Base-by-base conservation (phyloP, 2,329 filamentous ascomycete genomes). In the Beauveria caledonica region DNA sequence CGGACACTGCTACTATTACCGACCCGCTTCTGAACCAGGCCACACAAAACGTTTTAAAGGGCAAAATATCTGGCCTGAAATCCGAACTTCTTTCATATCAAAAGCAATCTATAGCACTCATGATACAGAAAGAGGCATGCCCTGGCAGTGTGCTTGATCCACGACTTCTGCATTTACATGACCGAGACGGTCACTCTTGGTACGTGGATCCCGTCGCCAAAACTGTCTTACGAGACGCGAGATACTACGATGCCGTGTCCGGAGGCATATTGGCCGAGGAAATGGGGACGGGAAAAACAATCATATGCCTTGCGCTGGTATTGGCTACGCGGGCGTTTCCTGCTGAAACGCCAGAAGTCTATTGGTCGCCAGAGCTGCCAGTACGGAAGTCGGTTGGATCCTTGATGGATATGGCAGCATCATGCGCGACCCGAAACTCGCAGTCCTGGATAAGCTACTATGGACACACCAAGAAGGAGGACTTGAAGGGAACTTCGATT, bases 271-370 rank as follows among this genome's bases (percentile, higher is more conserved):
- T 92, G 15, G 88, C 89, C 0, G 90, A 94, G 68, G 87, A 89
- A 64, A 92, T 92, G 89, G 88, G 87, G 6, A 76, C 82, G 0
- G 92, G 93, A 0, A 97, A 97, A 75, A 97, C 93, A 0, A 74
- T 97, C 27, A 96, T 97, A 11, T 93, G 89, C 64, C 75, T 97
- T 19, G 80, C 87, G 7, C 75, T 91, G 2, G 86, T 97, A 44
- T 77, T 95, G 27, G 86, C 90, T 3, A 96, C 90, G 0, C 85
- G 83, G 66, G 78, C 86, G 36, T 82, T 92, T 63, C 81, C 86
- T 11, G 83, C 90, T 5, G 74, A 78, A 19, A 81, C 88, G 3
- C 87, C 92, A 2, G 79, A 85, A 3, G 71, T 86, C 58, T 83
- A 87, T 68, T 75, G 80, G 65, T 48, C 68, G 61, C 63, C 71